Evolutionary conservation across 148 eudicot species (phyloP).

Genomic region (Mesembryanthemum crystallinum): DNA sequence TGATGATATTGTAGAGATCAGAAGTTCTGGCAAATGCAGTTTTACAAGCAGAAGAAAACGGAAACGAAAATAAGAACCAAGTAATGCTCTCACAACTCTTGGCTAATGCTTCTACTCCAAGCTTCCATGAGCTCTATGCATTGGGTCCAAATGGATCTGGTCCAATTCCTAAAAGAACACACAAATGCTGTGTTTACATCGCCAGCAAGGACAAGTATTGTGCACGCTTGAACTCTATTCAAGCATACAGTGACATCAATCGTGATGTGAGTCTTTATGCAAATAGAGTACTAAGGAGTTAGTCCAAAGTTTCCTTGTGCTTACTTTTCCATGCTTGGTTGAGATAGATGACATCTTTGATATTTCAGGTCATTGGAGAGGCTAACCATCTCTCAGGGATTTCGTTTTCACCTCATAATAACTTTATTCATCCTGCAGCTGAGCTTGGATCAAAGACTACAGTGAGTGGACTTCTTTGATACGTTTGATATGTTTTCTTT

Average conservation of each 20-base stretch:
- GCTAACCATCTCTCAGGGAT: constrained; percentile 84
- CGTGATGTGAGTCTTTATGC: constrained; percentile 75
- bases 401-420: constrained; percentile 78
- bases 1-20: constrained; percentile 53
- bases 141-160: constrained; percentile 59
- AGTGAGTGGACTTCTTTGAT: constrained; percentile 43
- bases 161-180: constrained; percentile 55
- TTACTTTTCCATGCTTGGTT: constrained; percentile 7
- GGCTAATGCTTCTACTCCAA: constrained; percentile 83
- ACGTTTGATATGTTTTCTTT: not conserved
- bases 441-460: constrained; percentile 87
- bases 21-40: constrained; percentile 54
- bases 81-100: constrained; percentile 63
- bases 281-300: not conserved
- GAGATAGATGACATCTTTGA: constrained; percentile 11
- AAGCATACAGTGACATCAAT: constrained; percentile 85
- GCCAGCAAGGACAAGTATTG: constrained; percentile 85
- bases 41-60: constrained; percentile 24
- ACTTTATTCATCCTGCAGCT: constrained; percentile 82
- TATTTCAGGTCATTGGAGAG: constrained; percentile 76
- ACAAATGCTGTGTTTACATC: constrained; percentile 92
- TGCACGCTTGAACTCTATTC: constrained; percentile 89
- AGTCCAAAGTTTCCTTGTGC: not conserved
- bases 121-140: constrained; percentile 81
- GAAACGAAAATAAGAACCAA: not conserved